Conservation (phyloP, 768 basidiomycete genomes). For the Naematelia aurantialba region DNA sequence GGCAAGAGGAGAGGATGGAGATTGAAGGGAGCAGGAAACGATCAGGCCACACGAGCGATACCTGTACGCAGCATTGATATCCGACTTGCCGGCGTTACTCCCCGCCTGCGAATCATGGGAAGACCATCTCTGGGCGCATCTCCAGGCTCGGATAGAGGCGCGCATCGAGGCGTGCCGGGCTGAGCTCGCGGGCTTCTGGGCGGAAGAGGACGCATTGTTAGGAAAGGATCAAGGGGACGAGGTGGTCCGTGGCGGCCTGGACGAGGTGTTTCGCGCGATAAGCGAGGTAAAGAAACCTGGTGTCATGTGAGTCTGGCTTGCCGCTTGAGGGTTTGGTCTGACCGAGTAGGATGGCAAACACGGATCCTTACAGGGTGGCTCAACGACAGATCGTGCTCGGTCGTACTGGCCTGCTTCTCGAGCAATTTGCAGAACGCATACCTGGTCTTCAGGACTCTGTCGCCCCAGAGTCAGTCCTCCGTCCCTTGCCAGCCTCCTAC, state of each 20-base stretch:
- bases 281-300: constrained; percentile 35
- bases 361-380: constrained; percentile 50
- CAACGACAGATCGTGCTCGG: constrained; percentile 51
- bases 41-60: constrained; percentile 68
- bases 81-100: constrained; percentile 64
- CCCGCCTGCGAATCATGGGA: constrained; percentile 84
- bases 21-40: constrained; percentile 46
- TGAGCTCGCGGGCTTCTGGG: constrained; percentile 73
- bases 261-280: constrained; percentile 49
- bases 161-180: constrained; percentile 55
- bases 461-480: constrained; percentile 49
- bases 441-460: constrained; percentile 35
- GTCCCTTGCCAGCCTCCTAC: too few relatives aligned
- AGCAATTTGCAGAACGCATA: constrained; percentile 54
- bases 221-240: constrained; percentile 63
- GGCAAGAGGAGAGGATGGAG: neutral
- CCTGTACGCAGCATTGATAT: constrained; percentile 75
- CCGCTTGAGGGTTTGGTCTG: constrained; percentile 1
- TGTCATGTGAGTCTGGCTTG: constrained; percentile 36
- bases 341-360: constrained; percentile 26
- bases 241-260: constrained; percentile 51
- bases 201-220: constrained; percentile 54
- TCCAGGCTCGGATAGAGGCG: constrained; percentile 65
- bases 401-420: constrained; percentile 61
- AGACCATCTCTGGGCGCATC: constrained; percentile 89